Percentiles rank a stretch among this genome's conserved stretches.
Conservation (phyloP, 1,139 yeast genomes). For the Taphrina communis region DNA sequence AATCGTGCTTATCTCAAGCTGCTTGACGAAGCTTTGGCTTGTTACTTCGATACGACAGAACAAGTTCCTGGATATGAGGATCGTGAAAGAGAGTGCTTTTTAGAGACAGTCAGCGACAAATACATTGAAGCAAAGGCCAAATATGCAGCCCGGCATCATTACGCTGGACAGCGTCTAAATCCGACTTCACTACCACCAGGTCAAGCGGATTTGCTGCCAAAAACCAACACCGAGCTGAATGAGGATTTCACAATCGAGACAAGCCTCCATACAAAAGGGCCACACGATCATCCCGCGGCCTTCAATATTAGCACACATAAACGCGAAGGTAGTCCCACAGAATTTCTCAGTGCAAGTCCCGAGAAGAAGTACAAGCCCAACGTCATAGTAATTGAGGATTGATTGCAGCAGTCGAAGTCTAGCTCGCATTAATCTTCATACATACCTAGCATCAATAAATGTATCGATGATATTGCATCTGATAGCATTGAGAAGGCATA, state of each 20-base stretch:
- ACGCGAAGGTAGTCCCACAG: not conserved
- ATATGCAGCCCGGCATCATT: not conserved
- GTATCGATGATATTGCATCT: too few species aligned
- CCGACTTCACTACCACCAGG: too few species aligned
- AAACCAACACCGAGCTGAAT: not conserved
- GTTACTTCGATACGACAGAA: constrained; percentile 17
- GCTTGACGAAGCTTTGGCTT: constrained; percentile 10
- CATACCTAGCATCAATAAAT: too few species aligned
- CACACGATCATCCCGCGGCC: not conserved
- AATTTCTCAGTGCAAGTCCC: not conserved
- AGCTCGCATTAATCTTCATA: too few species aligned
- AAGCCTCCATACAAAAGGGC: not conserved
- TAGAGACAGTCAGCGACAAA: constrained; percentile 21
- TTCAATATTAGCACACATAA: not conserved
- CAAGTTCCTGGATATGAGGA: constrained; percentile 8
- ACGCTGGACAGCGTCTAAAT: not conserved
- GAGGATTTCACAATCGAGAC: not conserved
- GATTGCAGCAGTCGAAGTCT: not conserved
- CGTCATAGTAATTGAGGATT: not conserved
- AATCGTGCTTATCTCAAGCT: not conserved
- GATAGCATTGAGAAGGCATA: too few species aligned
- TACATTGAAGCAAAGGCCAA: constrained; percentile 5
- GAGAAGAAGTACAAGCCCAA: constrained; percentile 1
- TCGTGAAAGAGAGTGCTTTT: constrained; percentile 18
- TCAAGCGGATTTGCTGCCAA: too few species aligned